Conservation (phyloP, 2,329 filamentous ascomycete species). For the Penicillium griseofulvum region DNA sequence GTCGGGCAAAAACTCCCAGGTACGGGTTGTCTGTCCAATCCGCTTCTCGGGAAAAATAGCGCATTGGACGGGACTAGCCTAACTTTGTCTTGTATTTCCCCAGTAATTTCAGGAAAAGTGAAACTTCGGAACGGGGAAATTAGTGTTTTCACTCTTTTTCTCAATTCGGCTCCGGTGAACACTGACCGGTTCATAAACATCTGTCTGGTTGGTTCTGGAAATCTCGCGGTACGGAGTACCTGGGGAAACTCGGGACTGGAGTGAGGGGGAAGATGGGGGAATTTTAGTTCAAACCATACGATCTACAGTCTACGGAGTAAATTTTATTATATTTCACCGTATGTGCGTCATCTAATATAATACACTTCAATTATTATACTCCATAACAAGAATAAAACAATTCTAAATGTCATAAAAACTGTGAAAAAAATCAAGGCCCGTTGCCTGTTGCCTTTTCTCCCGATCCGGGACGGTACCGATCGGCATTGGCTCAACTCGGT, state of each 20-base stretch:
- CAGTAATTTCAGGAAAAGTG: not conserved
- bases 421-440: not conserved
- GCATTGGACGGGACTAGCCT: not conserved
- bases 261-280: conserved; percentile 2
- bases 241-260: not conserved
- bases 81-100: not conserved
- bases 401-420: not conserved
- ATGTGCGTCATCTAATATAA: not conserved
- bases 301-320: no score
- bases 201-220: not conserved
- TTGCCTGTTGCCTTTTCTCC: not conserved
- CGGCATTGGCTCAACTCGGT: conserved; percentile 2
- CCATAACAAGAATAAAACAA: not conserved
- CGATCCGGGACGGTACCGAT: conserved; percentile 18
- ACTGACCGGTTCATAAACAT: not conserved
- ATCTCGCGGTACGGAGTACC: not conserved
- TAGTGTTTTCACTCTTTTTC: not conserved
- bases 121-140: not conserved
- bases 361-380: not conserved
- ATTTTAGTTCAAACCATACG: no score
- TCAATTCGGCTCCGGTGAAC: conserved; percentile 15
- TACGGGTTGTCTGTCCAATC: conserved; percentile 20
- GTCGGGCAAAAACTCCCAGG: no score
- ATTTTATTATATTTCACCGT: no score
- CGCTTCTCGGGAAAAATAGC: conserved; percentile 17